Evolutionary conservation across 495 filamentous ascomycete species (phyloP).

Genomic region (Xylaria palmicola): DNA sequence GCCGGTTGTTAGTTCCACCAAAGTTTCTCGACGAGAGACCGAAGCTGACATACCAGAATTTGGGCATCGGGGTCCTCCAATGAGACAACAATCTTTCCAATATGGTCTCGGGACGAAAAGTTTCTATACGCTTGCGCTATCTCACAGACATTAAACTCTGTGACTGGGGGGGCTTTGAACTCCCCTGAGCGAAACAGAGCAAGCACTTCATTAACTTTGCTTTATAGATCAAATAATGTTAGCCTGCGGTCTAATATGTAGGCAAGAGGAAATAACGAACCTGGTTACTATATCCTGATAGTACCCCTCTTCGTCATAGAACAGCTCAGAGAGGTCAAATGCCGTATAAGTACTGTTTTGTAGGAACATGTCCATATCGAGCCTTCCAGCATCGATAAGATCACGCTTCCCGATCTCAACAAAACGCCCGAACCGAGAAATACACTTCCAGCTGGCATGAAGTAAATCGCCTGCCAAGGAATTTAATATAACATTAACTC

Average conservation of each 20-base stretch:
- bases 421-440: slow-evolving; percentile 49
- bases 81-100: slow-evolving; percentile 54
- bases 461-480: slow-evolving; percentile 52
- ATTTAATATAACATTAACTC: slow-evolving; percentile 57
- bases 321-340: slow-evolving; percentile 28
- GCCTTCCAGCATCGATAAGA: slow-evolving; percentile 22
- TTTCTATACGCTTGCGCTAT: slow-evolving; percentile 20
- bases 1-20: not conserved
- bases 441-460: slow-evolving; percentile 44
- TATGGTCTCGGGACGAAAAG: slow-evolving; percentile 29
- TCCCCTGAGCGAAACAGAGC: slow-evolving; percentile 12
- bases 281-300: slow-evolving; percentile 3
- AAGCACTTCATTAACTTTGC: slow-evolving; percentile 12
- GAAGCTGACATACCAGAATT: slow-evolving; percentile 14
- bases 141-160: slow-evolving; percentile 9
- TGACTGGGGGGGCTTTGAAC: slow-evolving; percentile 11
- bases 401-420: slow-evolving; percentile 51
- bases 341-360: slow-evolving; percentile 27
- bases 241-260: not conserved
- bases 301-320: slow-evolving; percentile 8
- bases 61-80: slow-evolving; percentile 25
- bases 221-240: not conserved
- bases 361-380: slow-evolving; percentile 35
- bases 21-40: not conserved
- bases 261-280: not conserved